phyloP scores from a whole-genome alignment of 176 grass and related monocot genomes.

The Aegilops sharonensis region DNA sequence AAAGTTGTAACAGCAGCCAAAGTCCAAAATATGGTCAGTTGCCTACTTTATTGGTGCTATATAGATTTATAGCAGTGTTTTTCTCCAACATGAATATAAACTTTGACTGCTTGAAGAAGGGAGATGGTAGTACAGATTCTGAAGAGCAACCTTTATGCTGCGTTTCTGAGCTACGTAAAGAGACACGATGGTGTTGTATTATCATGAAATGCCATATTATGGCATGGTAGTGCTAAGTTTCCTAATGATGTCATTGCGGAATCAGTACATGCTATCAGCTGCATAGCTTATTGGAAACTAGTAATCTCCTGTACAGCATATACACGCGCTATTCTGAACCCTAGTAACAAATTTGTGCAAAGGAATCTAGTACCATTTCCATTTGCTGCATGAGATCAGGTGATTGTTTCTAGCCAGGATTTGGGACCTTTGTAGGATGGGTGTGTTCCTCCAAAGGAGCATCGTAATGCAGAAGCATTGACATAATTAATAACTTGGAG shows the following conservation, averaged over 20 bases:
- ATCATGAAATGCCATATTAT: not conserved
- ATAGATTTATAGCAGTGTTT: not conserved
- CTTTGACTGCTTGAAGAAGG: constrained; percentile 1
- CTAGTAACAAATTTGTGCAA: not conserved
- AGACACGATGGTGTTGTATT: not conserved
- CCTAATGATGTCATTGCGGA: not conserved
- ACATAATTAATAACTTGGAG: not conserved
- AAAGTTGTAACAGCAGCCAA: not conserved
- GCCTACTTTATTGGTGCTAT: not conserved
- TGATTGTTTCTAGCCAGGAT: constrained; percentile 1
- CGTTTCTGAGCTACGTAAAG: constrained; percentile 2
- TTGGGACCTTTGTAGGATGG: not conserved
- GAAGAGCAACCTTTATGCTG: constrained; percentile 23
- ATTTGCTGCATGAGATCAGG: constrained; percentile 5
- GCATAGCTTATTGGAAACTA: not conserved
- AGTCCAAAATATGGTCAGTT: not conserved
- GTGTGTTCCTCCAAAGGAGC: not conserved
- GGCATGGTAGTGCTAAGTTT: not conserved
- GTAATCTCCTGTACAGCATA: not conserved
- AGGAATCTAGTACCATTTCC: constrained; percentile 11
- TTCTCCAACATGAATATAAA: not conserved
- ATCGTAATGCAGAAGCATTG: not conserved
- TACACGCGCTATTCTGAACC: not conserved
- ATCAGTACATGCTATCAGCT: constrained; percentile 3
- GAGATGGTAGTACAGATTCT: not conserved